Evolutionary conservation across 768 basidiomycete species (phyloP).

Genomic region (Hygrophorus russula): DNA sequence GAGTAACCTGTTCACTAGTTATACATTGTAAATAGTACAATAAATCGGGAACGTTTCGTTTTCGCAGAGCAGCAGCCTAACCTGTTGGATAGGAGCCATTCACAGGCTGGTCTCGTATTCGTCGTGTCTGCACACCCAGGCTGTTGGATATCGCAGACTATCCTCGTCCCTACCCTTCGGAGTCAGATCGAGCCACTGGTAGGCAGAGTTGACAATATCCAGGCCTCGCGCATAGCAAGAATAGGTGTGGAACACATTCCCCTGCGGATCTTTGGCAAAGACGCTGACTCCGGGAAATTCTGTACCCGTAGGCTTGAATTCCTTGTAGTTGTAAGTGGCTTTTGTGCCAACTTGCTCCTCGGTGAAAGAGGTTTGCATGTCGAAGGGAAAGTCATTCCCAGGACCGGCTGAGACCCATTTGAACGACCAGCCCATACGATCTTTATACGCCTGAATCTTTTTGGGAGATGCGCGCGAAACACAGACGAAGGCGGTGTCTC

Average conservation of each 20-base stretch:
- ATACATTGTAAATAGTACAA: no score
- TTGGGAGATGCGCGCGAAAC: slow-evolving; percentile 1
- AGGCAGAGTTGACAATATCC: slow-evolving; percentile 2
- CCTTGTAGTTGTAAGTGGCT: slow-evolving; percentile 4
- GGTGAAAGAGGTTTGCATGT: slow-evolving; percentile 1
- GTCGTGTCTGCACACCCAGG: slow-evolving; percentile 4
- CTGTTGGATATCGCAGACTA: background rate
- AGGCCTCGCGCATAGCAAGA: slow-evolving; percentile 2
- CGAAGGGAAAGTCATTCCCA: slow-evolving; percentile 1
- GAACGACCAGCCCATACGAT: slow-evolving; percentile 6
- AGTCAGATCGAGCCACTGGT: slow-evolving; percentile 5
- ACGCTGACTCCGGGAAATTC: slow-evolving; percentile 2
- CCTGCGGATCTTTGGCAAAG: slow-evolving; percentile 3
- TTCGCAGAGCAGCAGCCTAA: no score
- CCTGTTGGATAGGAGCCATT: no score
- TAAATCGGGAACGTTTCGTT: no score
- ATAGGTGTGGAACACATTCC: slow-evolving; percentile 5
- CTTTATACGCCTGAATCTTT: slow-evolving; percentile 2
- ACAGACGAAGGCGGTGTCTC: slow-evolving; percentile 1
- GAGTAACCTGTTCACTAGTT: no score
- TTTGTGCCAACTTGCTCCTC: slow-evolving; percentile 3
- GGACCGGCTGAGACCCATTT: slow-evolving; percentile 3
- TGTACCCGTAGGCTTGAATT: background rate
- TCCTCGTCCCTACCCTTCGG: slow-evolving; percentile 4
- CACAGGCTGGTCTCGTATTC: background rate